Percentiles rank a stretch among this genome's conserved stretches.
phyloP scores from a whole-genome alignment of 352 stramenopile genomes.

The Pythium vanterpoolii region DNA sequence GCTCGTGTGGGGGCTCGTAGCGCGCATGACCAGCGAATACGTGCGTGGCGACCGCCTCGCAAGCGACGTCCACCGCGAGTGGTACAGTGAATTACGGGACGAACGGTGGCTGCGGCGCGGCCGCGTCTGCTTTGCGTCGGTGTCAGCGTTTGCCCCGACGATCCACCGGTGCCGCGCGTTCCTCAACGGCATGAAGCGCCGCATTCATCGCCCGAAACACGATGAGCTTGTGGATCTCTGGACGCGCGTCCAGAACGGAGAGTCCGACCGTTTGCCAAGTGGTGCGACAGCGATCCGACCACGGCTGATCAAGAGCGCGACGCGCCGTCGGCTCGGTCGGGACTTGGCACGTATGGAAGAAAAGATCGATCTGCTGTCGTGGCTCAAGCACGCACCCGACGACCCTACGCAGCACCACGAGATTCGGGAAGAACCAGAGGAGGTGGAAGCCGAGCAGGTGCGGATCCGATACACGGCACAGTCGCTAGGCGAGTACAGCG shows the following conservation, averaged over 20 bases:
- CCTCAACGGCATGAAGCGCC: slow-evolving; percentile 57
- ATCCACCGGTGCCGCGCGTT: slow-evolving; percentile 49
- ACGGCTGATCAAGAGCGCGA: slow-evolving; percentile 19
- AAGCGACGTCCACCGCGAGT: slow-evolving; percentile 41
- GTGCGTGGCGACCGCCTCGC: slow-evolving; percentile 26
- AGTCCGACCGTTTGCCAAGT: background rate
- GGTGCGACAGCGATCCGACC: background rate
- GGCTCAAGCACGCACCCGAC: slow-evolving; percentile 22
- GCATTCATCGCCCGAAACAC: slow-evolving; percentile 24
- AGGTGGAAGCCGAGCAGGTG: slow-evolving; percentile 8
- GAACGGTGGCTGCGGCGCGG: slow-evolving; percentile 60
- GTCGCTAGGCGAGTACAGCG: slow-evolving; percentile 37
- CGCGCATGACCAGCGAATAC: slow-evolving; percentile 56
- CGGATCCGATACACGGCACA: background rate
- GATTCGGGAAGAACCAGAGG: slow-evolving; percentile 17
- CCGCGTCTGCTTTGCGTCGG: slow-evolving; percentile 42
- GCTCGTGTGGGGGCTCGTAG: slow-evolving; percentile 53
- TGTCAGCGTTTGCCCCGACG: slow-evolving; percentile 38
- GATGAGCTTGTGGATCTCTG: slow-evolving; percentile 29
- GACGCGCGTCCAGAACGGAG: background rate
- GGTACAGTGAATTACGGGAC: slow-evolving; percentile 54
- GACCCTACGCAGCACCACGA: slow-evolving; percentile 9
- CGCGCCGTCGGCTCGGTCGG: slow-evolving; percentile 22
- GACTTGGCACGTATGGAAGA: slow-evolving; percentile 23
- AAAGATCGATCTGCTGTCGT: slow-evolving; percentile 24